Conservation (phyloP, 2,329 filamentous ascomycete species). For the Penicillium sp. region DNA sequence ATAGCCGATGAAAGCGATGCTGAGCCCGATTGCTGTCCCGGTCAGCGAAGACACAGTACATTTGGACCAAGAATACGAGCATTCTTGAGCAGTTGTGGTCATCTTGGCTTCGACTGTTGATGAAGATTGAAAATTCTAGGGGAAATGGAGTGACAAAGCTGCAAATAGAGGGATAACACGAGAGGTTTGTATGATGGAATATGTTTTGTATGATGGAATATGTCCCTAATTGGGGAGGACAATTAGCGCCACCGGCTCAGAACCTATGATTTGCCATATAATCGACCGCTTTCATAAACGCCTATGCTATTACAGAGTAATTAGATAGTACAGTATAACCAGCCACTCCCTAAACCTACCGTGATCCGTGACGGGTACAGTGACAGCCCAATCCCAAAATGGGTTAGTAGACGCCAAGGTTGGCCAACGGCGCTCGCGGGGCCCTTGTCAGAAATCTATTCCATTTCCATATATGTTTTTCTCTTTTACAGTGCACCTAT, state of each 20-base stretch:
- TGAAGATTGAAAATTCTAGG: not conserved
- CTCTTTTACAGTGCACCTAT: too few species aligned
- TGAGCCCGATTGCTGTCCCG: not conserved
- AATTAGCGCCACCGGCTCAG: not conserved
- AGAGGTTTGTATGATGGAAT: not conserved
- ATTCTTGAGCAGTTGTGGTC: not conserved
- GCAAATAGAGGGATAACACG: not conserved
- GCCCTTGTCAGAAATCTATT: too few species aligned
- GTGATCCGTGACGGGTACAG: too few species aligned
- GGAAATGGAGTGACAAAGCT: not conserved
- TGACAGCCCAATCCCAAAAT: too few species aligned
- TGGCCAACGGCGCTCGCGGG: too few species aligned
- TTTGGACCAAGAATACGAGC: slow-evolving; percentile 1
- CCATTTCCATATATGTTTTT: too few species aligned
- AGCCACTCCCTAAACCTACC: too few species aligned
- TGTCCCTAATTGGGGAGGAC: too few species aligned
- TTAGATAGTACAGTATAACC: not conserved
- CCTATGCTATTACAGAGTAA: not conserved
- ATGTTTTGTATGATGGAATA: not conserved
- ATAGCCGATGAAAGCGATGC: not conserved
- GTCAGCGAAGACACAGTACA: not conserved
- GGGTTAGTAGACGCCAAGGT: too few species aligned
- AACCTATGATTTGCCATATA: not conserved
- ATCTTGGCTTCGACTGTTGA: not conserved
- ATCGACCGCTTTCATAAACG: not conserved